Evolutionary conservation across 2,329 filamentous ascomycete genomes (phyloP).

Genomic region (Trichoderma asperellum): DNA sequence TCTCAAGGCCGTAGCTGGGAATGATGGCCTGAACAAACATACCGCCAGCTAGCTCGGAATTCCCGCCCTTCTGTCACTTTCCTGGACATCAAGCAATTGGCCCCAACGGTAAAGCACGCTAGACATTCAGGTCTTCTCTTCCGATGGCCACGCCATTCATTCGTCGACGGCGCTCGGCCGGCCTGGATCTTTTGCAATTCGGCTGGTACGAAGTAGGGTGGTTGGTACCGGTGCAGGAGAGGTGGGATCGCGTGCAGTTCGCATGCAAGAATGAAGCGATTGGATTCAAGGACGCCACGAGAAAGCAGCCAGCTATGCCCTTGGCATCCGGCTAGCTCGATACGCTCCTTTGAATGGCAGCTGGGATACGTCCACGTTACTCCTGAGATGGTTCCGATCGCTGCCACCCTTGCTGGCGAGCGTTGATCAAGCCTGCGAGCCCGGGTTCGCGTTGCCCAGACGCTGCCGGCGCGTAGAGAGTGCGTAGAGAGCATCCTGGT

Average conservation of each 20-base stretch:
- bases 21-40: background rate
- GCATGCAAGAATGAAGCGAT: slow-evolving; percentile 27
- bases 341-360: slow-evolving; percentile 19
- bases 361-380: slow-evolving; percentile 21
- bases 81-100: background rate
- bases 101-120: background rate
- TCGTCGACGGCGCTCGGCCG: background rate
- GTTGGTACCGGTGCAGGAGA: slow-evolving; percentile 23
- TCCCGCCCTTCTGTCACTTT: background rate
- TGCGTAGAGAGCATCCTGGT: background rate
- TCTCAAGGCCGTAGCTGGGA: background rate
- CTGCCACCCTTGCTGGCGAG: slow-evolving; percentile 18
- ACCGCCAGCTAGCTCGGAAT: background rate
- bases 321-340: slow-evolving; percentile 6
- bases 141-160: background rate
- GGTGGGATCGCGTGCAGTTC: slow-evolving; percentile 26
- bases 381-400: slow-evolving; percentile 24
- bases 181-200: slow-evolving; percentile 22
- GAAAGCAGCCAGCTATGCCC: slow-evolving; percentile 16
- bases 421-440: background rate
- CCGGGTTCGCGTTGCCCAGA: background rate
- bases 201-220: slow-evolving; percentile 19
- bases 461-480: background rate
- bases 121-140: slow-evolving; percentile 1
- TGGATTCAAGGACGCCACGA: slow-evolving; percentile 27